Conservation (phyloP, 1,284 basidiomycete genomes). For the Heliocybe sulcata region DNA sequence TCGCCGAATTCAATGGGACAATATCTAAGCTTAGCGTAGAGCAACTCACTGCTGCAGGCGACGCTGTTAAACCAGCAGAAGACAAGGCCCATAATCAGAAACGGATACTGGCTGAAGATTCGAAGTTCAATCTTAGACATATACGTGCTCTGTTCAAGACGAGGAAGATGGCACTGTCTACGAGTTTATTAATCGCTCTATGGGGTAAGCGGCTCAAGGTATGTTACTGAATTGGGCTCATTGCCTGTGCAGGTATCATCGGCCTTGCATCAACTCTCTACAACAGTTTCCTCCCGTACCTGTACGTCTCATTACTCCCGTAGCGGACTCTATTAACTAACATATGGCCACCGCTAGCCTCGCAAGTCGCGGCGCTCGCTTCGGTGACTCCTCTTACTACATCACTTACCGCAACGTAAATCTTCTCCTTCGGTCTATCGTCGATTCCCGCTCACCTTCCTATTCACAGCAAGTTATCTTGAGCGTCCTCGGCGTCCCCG, state of each 20-base stretch:
- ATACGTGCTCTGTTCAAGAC: slow-evolving; percentile 49
- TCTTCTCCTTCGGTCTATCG: slow-evolving; percentile 4
- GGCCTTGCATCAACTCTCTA: slow-evolving; percentile 59
- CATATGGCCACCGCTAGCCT: slow-evolving; percentile 21
- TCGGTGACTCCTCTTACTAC: slow-evolving; percentile 40
- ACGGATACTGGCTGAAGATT: slow-evolving; percentile 24
- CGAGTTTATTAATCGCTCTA: slow-evolving; percentile 43
- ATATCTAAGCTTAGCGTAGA: slow-evolving; percentile 30
- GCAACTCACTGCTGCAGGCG: slow-evolving; percentile 24
- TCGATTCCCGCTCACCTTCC: not conserved
- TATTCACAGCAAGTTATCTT: slow-evolving; percentile 44
- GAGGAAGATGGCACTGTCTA: slow-evolving; percentile 49
- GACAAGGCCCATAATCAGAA: not conserved
- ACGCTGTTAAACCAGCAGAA: slow-evolving; percentile 11
- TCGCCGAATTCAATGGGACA: slow-evolving; percentile 55
- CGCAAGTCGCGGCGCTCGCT: slow-evolving; percentile 36
- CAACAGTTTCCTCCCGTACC: slow-evolving; percentile 47
- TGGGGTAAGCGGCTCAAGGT: slow-evolving; percentile 33
- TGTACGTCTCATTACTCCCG: slow-evolving; percentile 24
- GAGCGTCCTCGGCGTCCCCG: slow-evolving; percentile 59
- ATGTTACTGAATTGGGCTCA: not conserved
- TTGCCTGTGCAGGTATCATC: slow-evolving; percentile 35
- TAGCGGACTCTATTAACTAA: not conserved
- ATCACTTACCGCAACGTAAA: slow-evolving; percentile 46
- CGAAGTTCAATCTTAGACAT: slow-evolving; percentile 31